Evolutionary conservation across 2,329 filamentous ascomycete species (phyloP).

Genomic region (Didymella sp.): DNA sequence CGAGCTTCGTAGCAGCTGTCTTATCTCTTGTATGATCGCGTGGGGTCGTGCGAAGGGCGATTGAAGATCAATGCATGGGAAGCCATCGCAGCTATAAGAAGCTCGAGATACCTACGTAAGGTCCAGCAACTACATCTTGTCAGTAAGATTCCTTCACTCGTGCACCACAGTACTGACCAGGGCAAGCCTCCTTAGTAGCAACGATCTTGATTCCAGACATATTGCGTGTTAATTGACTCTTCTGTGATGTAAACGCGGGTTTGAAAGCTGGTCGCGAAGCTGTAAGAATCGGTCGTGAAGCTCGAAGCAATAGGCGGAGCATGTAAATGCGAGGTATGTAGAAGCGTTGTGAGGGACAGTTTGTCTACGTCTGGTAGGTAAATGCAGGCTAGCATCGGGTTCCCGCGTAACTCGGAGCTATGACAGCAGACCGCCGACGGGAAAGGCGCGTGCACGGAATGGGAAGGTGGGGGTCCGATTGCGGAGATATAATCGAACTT

Average conservation of each 20-base stretch:
- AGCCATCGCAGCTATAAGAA: background rate
- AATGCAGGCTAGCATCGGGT: slow-evolving; percentile 35
- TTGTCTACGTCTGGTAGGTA: slow-evolving; percentile 29
- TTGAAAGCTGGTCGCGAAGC: background rate
- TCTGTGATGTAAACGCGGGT: background rate
- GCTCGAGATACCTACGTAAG: slow-evolving; percentile 49
- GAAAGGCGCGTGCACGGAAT: slow-evolving; percentile 4
- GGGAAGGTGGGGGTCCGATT: slow-evolving; percentile 21
- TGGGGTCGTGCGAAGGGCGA: background rate
- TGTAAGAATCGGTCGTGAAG: background rate
- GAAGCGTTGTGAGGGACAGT: slow-evolving; percentile 13
- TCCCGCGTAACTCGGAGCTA: slow-evolving; percentile 1
- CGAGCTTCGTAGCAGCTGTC: background rate
- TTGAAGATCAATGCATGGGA: background rate
- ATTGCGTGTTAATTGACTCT: slow-evolving; percentile 20
- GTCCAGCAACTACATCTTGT: slow-evolving; percentile 48
- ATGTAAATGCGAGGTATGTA: slow-evolving; percentile 2
- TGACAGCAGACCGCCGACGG: slow-evolving; percentile 13
- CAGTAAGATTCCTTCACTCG: slow-evolving; percentile 8
- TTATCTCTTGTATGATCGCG: background rate
- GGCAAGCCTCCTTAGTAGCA: slow-evolving; percentile 51
- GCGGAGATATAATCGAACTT: background rate
- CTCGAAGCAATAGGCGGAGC: slow-evolving; percentile 8
- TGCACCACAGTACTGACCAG: slow-evolving; percentile 45
- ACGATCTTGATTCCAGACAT: slow-evolving; percentile 57